Evolutionary conservation across 345 rosid species (phyloP).

Genomic region (Citrus maxima): DNA sequence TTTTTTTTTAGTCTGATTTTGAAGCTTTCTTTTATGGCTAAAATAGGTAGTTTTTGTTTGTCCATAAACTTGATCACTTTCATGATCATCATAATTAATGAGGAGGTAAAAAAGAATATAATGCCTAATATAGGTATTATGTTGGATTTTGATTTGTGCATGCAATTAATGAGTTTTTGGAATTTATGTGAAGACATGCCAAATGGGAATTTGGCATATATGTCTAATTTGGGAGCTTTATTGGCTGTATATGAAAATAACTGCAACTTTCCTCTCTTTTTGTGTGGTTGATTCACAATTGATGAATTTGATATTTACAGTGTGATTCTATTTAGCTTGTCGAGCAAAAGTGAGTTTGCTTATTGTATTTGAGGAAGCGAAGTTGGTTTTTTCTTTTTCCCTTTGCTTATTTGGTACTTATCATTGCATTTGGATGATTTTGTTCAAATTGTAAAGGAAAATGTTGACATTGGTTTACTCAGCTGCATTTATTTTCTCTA

Average conservation of each 20-base stretch:
- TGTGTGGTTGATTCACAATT: not conserved
- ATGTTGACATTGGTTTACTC: not conserved
- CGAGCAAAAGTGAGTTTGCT: not conserved
- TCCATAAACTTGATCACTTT: slow-evolving; percentile 3
- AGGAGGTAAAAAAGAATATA: not conserved
- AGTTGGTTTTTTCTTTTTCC: not conserved
- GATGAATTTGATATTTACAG: not conserved
- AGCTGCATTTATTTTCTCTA: not conserved
- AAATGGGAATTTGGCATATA: not conserved
- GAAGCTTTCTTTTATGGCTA: not conserved
- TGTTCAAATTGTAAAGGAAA: not conserved
- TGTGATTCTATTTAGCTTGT: not conserved
- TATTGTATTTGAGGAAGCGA: not conserved
- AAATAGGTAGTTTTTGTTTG: slow-evolving; percentile 10
- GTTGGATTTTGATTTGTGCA: not conserved
- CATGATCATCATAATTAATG: slow-evolving; percentile 2
- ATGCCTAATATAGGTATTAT: not conserved
- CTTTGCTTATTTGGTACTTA: not conserved
- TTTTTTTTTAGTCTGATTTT: slow-evolving; percentile 5
- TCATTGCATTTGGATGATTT: not conserved
- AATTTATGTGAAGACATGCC: not conserved
- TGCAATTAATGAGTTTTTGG: not conserved
- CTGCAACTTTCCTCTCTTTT: not conserved
- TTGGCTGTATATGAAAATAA: not conserved
- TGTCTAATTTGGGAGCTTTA: not conserved